Evolutionary conservation across 331 rosid species (phyloP), one percentile per base, ranked within the genome.

Genomic region (Saraca asoca): DNA sequence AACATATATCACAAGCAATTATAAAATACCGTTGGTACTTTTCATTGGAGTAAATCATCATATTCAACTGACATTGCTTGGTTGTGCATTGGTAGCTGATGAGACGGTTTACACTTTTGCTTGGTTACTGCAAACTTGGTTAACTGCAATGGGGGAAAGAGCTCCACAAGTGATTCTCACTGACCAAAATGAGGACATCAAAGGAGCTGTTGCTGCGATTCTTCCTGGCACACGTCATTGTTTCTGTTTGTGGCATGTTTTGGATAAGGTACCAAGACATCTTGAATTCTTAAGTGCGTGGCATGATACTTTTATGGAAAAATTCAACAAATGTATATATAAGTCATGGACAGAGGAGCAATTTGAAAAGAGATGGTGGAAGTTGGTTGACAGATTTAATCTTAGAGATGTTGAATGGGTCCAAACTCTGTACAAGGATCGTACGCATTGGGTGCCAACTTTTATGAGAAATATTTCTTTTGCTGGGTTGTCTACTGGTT

Each of bases 41-140:
- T 91, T 91, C 66, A 43, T 88, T 46, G 97, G 95, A 71, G 91
- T 86, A 69, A 91, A 91, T 84, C 94, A 91, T 84, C 97, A 88
- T 62, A 72, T 82, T 66, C 97, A 88, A 64, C 95, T 94, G 16
- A 88, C 88, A 29, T 70, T 91, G 73, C 82, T 86, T 78, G 97
- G 96, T 43, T 91, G 91, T 76, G 97, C 91, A 29, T 70, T 91
- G 85, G 76, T 88, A 81, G 95, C 96, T n/a, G 97, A 91, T 61
- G 95, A 86, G 42, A 76, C 90, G 1, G 53, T 83, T 50, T 81
- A 63, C 70, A 88, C 97, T 20, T 82, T 48, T 83, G 78, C 83
- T 63, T 91, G 97, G 97, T 80, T 91, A 55, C 71, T 88, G 84
- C 97, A 91, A 67, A 88, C 96, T 9, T 91, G 97, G 97, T 72